A percentile compares a stretch with the other conserved stretches of the same genome.
Conservation (phyloP, 108 stramenopile genomes). For the Stephanodiscus triporus region DNA sequence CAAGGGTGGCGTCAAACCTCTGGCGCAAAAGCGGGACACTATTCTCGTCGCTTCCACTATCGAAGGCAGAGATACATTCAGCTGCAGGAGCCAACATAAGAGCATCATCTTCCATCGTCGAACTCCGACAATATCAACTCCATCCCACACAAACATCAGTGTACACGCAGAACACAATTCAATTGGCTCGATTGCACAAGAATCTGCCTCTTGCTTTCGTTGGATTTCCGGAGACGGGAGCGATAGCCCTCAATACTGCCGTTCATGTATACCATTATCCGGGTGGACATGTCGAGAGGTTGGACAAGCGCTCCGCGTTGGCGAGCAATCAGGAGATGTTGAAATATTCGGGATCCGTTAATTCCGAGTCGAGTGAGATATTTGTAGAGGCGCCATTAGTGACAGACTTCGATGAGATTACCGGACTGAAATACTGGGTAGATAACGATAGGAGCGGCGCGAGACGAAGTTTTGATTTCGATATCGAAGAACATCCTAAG, state of each 20-base stretch:
- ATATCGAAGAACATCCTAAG: not conserved
- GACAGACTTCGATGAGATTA: constrained; percentile 34
- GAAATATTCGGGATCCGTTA: constrained; percentile 40
- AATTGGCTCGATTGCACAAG: constrained; percentile 33
- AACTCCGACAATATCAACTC: constrained; percentile 61
- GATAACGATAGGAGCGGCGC: constrained; percentile 7
- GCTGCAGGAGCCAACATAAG: too few relatives aligned
- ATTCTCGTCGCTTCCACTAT: not conserved
- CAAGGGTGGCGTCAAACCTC: not conserved
- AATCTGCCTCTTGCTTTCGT: constrained; percentile 56
- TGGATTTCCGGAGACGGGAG: constrained; percentile 64
- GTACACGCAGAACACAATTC: constrained; percentile 41
- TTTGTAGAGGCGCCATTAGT: constrained; percentile 65
- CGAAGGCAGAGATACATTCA: not conserved
- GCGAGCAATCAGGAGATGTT: constrained; percentile 47
- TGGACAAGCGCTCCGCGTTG: constrained; percentile 28
- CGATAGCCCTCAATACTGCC: constrained; percentile 53
- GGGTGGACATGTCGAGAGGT: constrained; percentile 56
- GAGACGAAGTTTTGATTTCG: too few relatives aligned
- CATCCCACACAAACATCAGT: constrained; percentile 29
- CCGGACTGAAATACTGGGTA: constrained; percentile 30
- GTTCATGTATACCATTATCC: constrained; percentile 68
- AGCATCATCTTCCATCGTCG: constrained; percentile 52
- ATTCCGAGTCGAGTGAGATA: constrained; percentile 45
- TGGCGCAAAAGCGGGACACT: not conserved